Evolutionary conservation across 208 protist species (phyloP), one percentile per base, ranked within the genome.

Genomic region (Wallacemonas rigidus): DNA sequence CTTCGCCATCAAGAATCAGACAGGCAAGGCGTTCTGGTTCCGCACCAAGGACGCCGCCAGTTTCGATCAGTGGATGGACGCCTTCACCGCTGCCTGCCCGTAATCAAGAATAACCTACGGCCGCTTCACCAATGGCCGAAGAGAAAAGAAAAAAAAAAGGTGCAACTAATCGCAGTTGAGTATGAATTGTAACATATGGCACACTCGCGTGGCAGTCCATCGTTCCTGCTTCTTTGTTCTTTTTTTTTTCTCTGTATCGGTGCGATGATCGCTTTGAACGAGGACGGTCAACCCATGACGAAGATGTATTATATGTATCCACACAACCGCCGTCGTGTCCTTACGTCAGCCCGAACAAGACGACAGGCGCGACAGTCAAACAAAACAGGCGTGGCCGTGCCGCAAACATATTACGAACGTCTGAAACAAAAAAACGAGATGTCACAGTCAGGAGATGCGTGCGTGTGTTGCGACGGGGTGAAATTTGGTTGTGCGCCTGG

Each of bases 1-100:
- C 45, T 93, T 95, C 62, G 90, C 90, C 15, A 85, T 95, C 76
- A 92, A 93, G 81, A 93, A 93, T 58, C 85, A 92, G 57, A 88
- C 83, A 0, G 88, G 88, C 2, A 92, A 91, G 74, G 90, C 83
- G 0, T 95, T 89, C 61, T 95, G 90, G 90, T 92, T 95, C 68
- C 89, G 83, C 69, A 88, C 80, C 14, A 40, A 69, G 2, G 75
- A 72, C 57, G 76, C 81, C 64, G 56, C 56, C 35, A 73, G 81
- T 2, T 91, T 84, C 61, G 76, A 90, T 38, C 58, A 86, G 70
- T 95, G 90, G 90, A 70, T 92, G 15, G 75, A 56, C 14, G 83
- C 82, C 14, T 72, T 95, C 26, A 83, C 92, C 74, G 80, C 79
- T 35, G 90, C 86, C 4, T 79, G 81, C 15, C 82, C 89, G 38